Evolutionary conservation across 192 early-diverging fungal species (phyloP).

Genomic region (Backusella luteola): DNA sequence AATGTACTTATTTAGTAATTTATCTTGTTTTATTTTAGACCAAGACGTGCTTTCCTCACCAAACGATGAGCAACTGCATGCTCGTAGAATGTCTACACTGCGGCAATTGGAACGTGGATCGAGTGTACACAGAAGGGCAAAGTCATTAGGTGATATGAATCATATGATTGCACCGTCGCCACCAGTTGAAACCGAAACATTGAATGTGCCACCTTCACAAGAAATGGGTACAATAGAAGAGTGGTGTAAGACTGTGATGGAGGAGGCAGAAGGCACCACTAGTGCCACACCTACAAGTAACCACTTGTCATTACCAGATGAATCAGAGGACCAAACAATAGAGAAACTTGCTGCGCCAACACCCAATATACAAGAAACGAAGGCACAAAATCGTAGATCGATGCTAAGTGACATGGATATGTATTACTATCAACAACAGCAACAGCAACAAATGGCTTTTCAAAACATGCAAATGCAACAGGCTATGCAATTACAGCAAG

Average conservation of each 20-base stretch:
- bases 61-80: slow-evolving; percentile 12
- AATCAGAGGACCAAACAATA: background rate
- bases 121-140: slow-evolving; percentile 19
- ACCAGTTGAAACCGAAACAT: background rate
- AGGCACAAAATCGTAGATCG: slow-evolving; percentile 7
- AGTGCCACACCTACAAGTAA: background rate
- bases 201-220: background rate
- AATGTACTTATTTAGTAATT: background rate
- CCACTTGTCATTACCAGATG: background rate
- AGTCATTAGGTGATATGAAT: slow-evolving; percentile 18
- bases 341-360: background rate
- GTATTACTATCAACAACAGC: slow-evolving; percentile 15
- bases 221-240: slow-evolving; percentile 11
- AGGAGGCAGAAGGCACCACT: background rate
- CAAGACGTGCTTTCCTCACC: background rate
- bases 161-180: background rate
- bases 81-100: slow-evolving; percentile 24
- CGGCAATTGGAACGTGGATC: slow-evolving; percentile 23
- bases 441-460: slow-evolving; percentile 11
- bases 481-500: slow-evolving; percentile 18
- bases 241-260: slow-evolving; percentile 16
- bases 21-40: background rate
- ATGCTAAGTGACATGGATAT: slow-evolving; percentile 23
- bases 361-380: background rate
- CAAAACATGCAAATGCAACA: slow-evolving; percentile 6